These are phyloP conservation scores for Aspergillus cristatus DNA, from an alignment of 495 filamentous ascomycete genomes.

Conservation along the genomic window DNA sequence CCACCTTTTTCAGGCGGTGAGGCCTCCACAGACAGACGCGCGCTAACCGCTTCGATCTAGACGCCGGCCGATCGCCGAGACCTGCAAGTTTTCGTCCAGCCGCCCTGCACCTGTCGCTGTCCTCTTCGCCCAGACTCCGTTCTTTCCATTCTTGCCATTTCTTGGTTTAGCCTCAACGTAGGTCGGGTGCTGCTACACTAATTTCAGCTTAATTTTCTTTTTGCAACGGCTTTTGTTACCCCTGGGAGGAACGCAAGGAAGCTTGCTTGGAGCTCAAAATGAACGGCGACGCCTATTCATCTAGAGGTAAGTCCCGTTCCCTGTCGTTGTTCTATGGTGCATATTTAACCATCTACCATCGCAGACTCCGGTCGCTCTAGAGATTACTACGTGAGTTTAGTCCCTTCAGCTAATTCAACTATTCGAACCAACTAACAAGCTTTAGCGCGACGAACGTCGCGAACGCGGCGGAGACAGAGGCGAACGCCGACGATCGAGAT, in stretches of 20 bases:
- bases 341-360: constrained; percentile 16
- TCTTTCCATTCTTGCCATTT: not conserved
- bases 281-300: constrained; percentile 83
- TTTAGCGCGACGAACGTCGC: constrained; percentile 44
- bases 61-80: constrained; percentile 10
- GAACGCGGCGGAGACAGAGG: constrained; percentile 42
- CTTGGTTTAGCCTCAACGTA: constrained; percentile 1
- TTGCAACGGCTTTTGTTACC: too few relatives aligned
- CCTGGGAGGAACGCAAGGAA: not conserved
- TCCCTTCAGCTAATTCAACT: not conserved
- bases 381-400: constrained; percentile 59
- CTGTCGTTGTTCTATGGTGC: not conserved
- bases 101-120: constrained; percentile 5
- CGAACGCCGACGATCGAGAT: constrained; percentile 65
- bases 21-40: constrained; percentile 1
- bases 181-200: not conserved
- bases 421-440: constrained; percentile 1
- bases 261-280: constrained; percentile 41
- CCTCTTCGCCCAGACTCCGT: not conserved
- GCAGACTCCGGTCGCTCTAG: constrained; percentile 61
- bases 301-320: constrained; percentile 51
- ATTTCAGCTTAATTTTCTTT: too few relatives aligned
- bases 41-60: constrained; percentile 11
- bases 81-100: constrained; percentile 16
- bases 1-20: constrained; percentile 22